These are phyloP conservation scores for Colletotrichum siamense DNA, from an alignment of 2,329 filamentous ascomycete genomes.

Conservation along the genomic window DNA sequence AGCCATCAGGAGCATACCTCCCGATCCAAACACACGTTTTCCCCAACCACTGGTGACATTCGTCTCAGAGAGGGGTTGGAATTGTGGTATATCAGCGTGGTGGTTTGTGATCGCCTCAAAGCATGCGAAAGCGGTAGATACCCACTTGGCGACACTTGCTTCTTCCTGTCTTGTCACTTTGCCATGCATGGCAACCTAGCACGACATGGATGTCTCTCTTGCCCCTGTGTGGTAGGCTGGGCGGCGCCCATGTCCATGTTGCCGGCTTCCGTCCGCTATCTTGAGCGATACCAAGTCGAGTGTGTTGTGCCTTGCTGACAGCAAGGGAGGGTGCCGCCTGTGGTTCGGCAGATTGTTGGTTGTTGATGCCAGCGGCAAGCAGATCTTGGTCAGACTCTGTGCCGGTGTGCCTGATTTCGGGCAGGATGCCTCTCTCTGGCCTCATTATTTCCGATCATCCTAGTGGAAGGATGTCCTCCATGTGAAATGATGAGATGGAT, in stretches of 20 bases:
- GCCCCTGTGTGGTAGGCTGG: not conserved
- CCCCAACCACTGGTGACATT: not conserved
- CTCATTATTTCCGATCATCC: not conserved
- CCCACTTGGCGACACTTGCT: not conserved
- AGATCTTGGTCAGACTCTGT: not conserved
- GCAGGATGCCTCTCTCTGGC: not conserved
- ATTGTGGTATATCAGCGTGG: not conserved
- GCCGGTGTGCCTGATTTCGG: not conserved
- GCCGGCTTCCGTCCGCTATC: not conserved
- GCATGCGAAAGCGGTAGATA: not conserved
- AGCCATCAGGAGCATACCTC: not conserved
- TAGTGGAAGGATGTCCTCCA: not conserved
- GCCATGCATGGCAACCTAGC: not conserved
- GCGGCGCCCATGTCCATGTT: not conserved
- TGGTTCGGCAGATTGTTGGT: not conserved
- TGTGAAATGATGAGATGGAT: not conserved
- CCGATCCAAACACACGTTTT: not conserved
- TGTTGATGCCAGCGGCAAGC: not conserved
- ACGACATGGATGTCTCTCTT: not conserved
- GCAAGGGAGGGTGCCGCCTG: not conserved
- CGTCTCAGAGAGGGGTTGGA: not conserved
- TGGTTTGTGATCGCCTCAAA: not conserved
- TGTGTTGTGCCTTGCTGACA: not conserved
- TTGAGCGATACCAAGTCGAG: not conserved
- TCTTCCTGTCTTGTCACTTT: slow-evolving; percentile 3